Evolutionary conservation across 1,284 basidiomycete genomes (phyloP).

Genomic region (Trametes hirsuta): DNA sequence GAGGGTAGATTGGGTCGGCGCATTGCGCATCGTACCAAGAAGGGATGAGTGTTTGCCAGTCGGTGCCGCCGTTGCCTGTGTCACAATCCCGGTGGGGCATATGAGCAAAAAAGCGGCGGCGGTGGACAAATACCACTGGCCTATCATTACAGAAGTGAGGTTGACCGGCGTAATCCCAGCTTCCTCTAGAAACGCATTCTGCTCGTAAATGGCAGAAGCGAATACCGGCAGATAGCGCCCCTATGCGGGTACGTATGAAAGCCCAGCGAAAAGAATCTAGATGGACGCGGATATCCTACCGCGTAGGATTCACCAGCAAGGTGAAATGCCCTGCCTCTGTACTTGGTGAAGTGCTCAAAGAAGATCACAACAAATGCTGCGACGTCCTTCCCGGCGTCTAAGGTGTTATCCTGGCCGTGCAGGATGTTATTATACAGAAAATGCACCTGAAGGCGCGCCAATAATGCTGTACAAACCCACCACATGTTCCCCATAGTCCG

Average conservation of each 20-base stretch:
- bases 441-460: too few species aligned
- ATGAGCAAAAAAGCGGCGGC: neutral
- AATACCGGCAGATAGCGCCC: slow-evolving; percentile 86
- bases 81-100: neutral
- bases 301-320: slow-evolving; percentile 73
- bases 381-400: slow-evolving; percentile 72
- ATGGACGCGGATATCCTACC: slow-evolving; percentile 31
- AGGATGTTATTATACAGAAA: too few species aligned
- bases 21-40: slow-evolving; percentile 38
- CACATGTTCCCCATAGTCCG: slow-evolving; percentile 69
- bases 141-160: slow-evolving; percentile 78
- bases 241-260: slow-evolving; percentile 34
- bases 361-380: slow-evolving; percentile 76
- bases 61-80: slow-evolving; percentile 48
- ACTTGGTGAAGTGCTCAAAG: slow-evolving; percentile 72
- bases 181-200: slow-evolving; percentile 63
- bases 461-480: slow-evolving; percentile 30
- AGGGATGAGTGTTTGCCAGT: slow-evolving; percentile 24
- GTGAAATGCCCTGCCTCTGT: slow-evolving; percentile 69
- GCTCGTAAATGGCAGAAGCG: slow-evolving; percentile 78
- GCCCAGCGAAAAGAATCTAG: neutral
- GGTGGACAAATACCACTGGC: slow-evolving; percentile 7
- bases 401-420: slow-evolving; percentile 40
- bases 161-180: slow-evolving; percentile 75
- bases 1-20: slow-evolving; percentile 29